These are phyloP conservation scores for Exophiala alcalophila DNA, from an alignment of 2,329 filamentous ascomycete species.

Conservation along the genomic window DNA sequence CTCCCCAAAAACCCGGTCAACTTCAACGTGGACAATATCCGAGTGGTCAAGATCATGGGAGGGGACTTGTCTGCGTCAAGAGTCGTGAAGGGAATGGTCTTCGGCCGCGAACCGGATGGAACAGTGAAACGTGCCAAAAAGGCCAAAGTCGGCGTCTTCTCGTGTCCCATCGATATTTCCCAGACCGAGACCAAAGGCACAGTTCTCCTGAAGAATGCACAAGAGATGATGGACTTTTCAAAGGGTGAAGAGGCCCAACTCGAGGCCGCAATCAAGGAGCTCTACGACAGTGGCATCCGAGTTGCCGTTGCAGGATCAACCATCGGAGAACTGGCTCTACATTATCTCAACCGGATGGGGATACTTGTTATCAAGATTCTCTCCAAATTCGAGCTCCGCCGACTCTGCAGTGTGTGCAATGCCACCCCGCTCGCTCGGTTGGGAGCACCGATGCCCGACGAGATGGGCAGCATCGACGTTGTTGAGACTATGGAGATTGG, in stretches of 20 bases:
- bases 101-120: constrained; percentile 91
- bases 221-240: constrained; percentile 98
- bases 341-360: constrained; percentile 96
- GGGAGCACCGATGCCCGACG: constrained; percentile 98
- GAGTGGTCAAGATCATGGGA: constrained; percentile 99
- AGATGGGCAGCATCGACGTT: constrained; percentile 92
- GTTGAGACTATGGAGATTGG: constrained; percentile 98
- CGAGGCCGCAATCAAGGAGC: constrained; percentile 87
- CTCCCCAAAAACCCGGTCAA: constrained; percentile 91
- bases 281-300: constrained; percentile 87
- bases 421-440: constrained; percentile 94
- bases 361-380: constrained; percentile 96
- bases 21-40: constrained; percentile 99
- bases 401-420: constrained; percentile 92
- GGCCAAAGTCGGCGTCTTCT: constrained; percentile 96
- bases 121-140: constrained; percentile 83
- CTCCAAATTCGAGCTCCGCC: constrained; percentile 94
- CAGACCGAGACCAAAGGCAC: constrained; percentile 99
- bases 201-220: constrained; percentile 90
- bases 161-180: constrained; percentile 89
- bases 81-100: constrained; percentile 98
- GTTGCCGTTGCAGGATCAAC: constrained; percentile 89
- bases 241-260: constrained; percentile 94
- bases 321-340: constrained; percentile 92
- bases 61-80: constrained; percentile 89